Base-by-base conservation (phyloP, 805 yeast genomes). In the Metschnikowia santaceciliae region DNA sequence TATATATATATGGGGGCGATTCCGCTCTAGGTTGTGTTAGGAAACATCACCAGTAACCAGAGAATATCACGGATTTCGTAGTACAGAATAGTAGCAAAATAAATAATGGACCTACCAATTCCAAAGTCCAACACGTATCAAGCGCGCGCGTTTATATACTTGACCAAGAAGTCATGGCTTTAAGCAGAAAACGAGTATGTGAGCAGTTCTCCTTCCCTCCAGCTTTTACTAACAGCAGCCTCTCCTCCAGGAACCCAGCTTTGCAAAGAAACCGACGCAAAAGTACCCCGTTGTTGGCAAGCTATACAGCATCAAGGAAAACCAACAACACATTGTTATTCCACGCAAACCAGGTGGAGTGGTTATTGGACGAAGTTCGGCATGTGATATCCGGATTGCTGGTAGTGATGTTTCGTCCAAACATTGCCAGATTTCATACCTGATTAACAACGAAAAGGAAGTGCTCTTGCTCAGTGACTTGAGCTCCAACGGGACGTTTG, bases 401-500 rank as follows among this genome's bases (percentile, higher is more conserved):
- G 84, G 82, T 8, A 66, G 70, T 0, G 90, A 86, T 58, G 81
- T 85, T 7, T 85, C 90, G 0, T 81, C 88, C 0, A 70, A 72
- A 32, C 92, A 86, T 61, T 82, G 88, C 57, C 76, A 76, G 49
- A 63, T 86, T 8, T 64, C 76, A 2, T 65, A 78, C 4, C 68
- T 80, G 6, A 53, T 47, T 61, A 70, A 49, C 63, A 71, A 70
- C 17, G 51, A 59, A 19, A 56, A 54, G 54, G 79, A 62, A 53
- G 68, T 51, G 55, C 74, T 59, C 53, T 80, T 78, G 54, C 60
- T 85, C 10, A 74, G 80, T 2, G 92, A 86, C 63, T 56, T 71
- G 32, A 77, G 82, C 55, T 71, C 87, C 2, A 86, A 86, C 62
- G 91, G 92, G 0, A 81, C 88, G 0, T 83, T 72, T 56, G 72